phyloP scores from a whole-genome alignment of 2,329 filamentous ascomycete genomes.

The Colletotrichum liriopes region DNA sequence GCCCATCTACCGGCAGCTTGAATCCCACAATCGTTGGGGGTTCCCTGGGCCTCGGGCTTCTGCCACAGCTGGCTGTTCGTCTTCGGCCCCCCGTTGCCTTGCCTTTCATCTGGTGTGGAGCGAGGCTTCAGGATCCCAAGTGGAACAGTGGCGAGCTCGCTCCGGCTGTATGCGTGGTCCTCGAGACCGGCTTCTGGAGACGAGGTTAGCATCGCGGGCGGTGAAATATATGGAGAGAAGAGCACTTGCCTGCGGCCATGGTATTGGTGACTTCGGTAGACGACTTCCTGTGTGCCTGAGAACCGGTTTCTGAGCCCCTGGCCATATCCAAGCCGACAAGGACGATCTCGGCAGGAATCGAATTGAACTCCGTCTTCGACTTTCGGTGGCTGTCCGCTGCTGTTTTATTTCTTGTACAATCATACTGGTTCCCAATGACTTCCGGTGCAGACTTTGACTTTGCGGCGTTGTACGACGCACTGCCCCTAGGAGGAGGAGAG shows the following conservation, averaged over 20 bases:
- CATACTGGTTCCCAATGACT: neutral
- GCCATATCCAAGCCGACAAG: neutral
- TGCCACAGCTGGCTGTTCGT: slow-evolving; percentile 42
- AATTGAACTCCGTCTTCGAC: slow-evolving; percentile 29
- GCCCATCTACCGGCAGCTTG: neutral
- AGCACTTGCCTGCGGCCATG: neutral
- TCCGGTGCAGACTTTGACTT: neutral
- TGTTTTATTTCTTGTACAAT: no score
- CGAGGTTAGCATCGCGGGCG: neutral
- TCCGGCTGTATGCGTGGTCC: neutral
- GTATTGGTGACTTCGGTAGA: slow-evolving; percentile 19
- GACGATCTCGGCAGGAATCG: neutral
- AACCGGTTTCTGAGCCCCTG: neutral
- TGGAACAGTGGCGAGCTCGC: neutral
- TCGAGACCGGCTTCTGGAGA: neutral
- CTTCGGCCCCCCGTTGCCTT: slow-evolving; percentile 51
- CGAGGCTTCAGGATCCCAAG: neutral
- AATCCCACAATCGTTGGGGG: slow-evolving; percentile 14
- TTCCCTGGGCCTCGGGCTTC: slow-evolving; percentile 18
- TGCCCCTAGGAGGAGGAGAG: no score
- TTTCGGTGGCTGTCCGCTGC: slow-evolving; percentile 17
- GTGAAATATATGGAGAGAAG: neutral
- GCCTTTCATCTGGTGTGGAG: slow-evolving; percentile 46
- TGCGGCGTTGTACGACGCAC: neutral
- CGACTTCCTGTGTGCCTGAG: neutral